These are phyloP conservation scores for Geotrichum cucujoidarum DNA, from an alignment of 1,139 yeast species.

Conservation along the genomic window DNA sequence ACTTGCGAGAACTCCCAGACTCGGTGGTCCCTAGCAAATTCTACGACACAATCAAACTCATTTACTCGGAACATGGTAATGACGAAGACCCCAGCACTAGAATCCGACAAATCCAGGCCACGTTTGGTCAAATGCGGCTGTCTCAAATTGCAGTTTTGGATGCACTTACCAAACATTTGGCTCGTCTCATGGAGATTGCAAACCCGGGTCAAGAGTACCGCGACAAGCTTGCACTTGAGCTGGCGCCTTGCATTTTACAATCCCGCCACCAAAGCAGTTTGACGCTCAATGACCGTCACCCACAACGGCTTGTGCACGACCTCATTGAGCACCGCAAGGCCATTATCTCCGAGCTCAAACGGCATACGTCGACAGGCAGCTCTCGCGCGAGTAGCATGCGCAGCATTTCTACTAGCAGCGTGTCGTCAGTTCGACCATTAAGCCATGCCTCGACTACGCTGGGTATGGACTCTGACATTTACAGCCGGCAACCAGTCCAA, in stretches of 20 bases:
- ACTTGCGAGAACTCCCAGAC: constrained; percentile 77
- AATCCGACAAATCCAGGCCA: constrained; percentile 57
- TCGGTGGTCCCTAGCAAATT: constrained; percentile 63
- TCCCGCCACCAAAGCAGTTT: constrained; percentile 48
- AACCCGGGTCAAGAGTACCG: constrained; percentile 47
- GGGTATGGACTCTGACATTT: constrained; percentile 1
- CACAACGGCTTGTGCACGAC: constrained; percentile 56
- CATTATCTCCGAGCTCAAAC: constrained; percentile 10
- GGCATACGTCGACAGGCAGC: not conserved
- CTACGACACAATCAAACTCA: constrained; percentile 62
- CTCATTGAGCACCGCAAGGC: constrained; percentile 47
- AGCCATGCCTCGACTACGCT: not conserved
- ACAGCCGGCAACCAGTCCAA: constrained; percentile 1
- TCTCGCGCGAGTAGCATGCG: not conserved
- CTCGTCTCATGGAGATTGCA: constrained; percentile 58
- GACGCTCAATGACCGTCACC: constrained; percentile 54
- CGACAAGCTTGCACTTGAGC: constrained; percentile 53
- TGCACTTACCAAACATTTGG: constrained; percentile 70
- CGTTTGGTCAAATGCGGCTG: constrained; percentile 61
- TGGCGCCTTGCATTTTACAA: constrained; percentile 58
- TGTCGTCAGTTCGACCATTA: not conserved
- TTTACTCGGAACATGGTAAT: constrained; percentile 58
- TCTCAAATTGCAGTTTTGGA: constrained; percentile 75
- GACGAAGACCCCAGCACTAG: constrained; percentile 40
- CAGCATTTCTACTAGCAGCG: not conserved